Conservation (phyloP, 768 basidiomycete genomes). For the Cantharellus cinnabarinus region DNA sequence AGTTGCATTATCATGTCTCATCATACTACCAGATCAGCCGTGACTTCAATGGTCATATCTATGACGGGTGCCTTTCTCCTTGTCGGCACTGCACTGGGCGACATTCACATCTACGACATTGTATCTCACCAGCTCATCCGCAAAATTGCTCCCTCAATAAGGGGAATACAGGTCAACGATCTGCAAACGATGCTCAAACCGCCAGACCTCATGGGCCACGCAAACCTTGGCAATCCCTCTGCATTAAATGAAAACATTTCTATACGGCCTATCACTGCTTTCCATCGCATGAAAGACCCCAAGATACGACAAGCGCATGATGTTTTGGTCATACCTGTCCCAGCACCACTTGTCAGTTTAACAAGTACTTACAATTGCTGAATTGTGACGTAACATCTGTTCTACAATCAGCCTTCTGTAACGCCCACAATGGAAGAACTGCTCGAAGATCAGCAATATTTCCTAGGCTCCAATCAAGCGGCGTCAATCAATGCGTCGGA, state of each 20-base stretch:
- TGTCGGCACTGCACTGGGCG: conserved; percentile 55
- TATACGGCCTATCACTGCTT: conserved; percentile 41
- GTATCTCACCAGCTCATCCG: conserved; percentile 80
- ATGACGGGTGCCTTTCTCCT: conserved; percentile 57
- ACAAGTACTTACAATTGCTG: not conserved
- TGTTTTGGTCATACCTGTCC: conserved; percentile 16
- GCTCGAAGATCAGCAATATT: conserved; percentile 38
- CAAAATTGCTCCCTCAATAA: conserved; percentile 49
- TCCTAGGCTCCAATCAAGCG: conserved; percentile 27
- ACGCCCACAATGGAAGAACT: not conserved
- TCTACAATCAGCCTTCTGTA: not conserved
- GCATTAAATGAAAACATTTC: conserved; percentile 37
- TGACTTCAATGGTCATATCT: conserved; percentile 59
- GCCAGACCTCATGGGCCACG: conserved; percentile 66
- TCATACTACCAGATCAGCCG: conserved; percentile 32
- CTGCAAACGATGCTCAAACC: conserved; percentile 59
- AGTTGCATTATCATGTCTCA: not conserved
- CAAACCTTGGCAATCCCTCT: conserved; percentile 26
- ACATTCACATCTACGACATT: conserved; percentile 66
- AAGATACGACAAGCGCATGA: conserved; percentile 52
- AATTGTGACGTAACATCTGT: not conserved
- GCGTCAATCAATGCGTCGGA: conserved; percentile 18
- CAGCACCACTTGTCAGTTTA: not conserved
- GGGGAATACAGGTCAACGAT: conserved; percentile 25
- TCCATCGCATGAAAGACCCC: conserved; percentile 51